Percentiles rank a stretch among this genome's conserved stretches.
Conservation (phyloP, 495 filamentous ascomycete species). For the Hyphodiscus hymeniophilus region DNA sequence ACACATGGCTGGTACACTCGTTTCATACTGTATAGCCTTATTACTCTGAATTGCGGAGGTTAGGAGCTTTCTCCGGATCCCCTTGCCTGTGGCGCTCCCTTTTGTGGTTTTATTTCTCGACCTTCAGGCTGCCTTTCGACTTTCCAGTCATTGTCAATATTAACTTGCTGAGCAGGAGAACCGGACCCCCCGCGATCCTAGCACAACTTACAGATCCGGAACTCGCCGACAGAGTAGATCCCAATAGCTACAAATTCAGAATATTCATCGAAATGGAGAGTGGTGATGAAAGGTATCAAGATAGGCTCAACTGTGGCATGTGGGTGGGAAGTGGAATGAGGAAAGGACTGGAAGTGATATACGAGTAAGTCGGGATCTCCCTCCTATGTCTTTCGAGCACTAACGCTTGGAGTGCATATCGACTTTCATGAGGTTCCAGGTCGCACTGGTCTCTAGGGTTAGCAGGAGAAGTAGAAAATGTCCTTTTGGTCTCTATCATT, state of each 20-base stretch:
- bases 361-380: constrained; percentile 19
- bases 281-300: constrained; percentile 46
- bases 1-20: constrained; percentile 50
- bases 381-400: neutral
- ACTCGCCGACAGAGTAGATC: constrained; percentile 45
- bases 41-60: too few species aligned
- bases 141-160: too few species aligned
- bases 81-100: too few species aligned
- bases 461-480: too few species aligned
- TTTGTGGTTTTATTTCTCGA: too few species aligned
- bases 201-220: constrained; percentile 27
- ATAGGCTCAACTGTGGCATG: constrained; percentile 49
- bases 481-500: too few species aligned
- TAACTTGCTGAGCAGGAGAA: too few species aligned
- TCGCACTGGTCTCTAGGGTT: too few species aligned
- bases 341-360: constrained; percentile 40
- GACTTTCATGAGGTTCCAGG: constrained; percentile 4
- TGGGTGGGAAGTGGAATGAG: constrained; percentile 53
- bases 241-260: constrained; percentile 49
- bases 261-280: constrained; percentile 53
- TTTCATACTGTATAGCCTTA: too few species aligned
- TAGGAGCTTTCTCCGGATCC: too few species aligned
- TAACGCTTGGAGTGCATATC: constrained; percentile 12
- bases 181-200: constrained; percentile 38
- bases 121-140: too few species aligned